These are phyloP conservation scores for Oldenlandia corymbosa DNA, from an alignment of 257 asterid species.

Conservation along the genomic window DNA sequence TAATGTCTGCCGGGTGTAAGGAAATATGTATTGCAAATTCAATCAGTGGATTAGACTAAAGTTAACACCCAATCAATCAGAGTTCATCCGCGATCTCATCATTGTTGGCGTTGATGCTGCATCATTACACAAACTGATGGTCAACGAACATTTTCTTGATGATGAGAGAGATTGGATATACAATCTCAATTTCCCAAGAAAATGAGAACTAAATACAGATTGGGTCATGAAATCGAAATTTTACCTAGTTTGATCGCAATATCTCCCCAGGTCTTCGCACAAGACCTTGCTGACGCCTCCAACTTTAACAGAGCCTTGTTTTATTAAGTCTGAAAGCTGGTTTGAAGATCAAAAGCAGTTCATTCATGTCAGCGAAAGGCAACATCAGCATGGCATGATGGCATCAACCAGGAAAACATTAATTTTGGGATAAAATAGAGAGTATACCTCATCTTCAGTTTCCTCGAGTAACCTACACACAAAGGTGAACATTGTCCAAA, in stretches of 20 bases:
- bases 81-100: constrained; percentile 12
- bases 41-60: not conserved
- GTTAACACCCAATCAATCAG: not conserved
- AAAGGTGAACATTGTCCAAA: constrained; percentile 8
- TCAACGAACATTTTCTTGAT: not conserved
- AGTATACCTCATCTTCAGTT: constrained; percentile 78
- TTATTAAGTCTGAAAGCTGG: constrained; percentile 74
- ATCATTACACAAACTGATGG: not conserved
- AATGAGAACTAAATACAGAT: not conserved
- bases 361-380: not conserved
- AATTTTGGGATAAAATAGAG: constrained; percentile 9
- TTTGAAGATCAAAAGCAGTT: constrained; percentile 7
- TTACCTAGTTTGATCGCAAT: constrained; percentile 62
- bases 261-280: constrained; percentile 66
- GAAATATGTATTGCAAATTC: not conserved
- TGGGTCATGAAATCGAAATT: constrained; percentile 9
- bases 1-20: not conserved
- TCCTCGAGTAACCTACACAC: constrained; percentile 77
- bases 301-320: constrained; percentile 56
- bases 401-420: not conserved
- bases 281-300: constrained; percentile 79
- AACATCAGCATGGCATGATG: not conserved
- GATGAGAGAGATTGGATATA: too few relatives aligned
- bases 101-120: constrained; percentile 11
- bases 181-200: too few relatives aligned